A percentile compares a stretch with the other conserved stretches of the same genome.
phyloP scores from a whole-genome alignment of 2,329 filamentous ascomycete species.

The Parastagonospora nodorum region DNA sequence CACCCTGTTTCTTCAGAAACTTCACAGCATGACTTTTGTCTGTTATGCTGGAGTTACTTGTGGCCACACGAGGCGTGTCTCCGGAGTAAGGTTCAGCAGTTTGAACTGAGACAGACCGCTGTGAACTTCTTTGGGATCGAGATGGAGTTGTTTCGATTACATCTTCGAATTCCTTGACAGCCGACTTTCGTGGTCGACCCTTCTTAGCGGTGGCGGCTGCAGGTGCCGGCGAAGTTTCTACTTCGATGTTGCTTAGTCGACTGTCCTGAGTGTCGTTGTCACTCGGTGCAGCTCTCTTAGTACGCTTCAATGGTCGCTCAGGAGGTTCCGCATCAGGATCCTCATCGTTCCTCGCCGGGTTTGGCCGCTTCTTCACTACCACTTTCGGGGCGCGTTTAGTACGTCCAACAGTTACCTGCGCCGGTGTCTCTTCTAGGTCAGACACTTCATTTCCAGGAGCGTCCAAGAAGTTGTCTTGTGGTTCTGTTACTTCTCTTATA shows the following conservation, averaged over 20 bases:
- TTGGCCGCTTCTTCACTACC: constrained; percentile 20
- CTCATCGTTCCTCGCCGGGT: constrained; percentile 2
- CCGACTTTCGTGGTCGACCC: constrained; percentile 14
- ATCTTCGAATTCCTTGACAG: neutral
- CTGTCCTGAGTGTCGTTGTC: constrained; percentile 15
- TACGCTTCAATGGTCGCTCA: constrained; percentile 19
- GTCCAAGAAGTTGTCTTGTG: neutral
- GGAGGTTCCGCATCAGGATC: constrained; percentile 1
- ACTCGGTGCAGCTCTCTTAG: constrained; percentile 8
- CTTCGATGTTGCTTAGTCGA: constrained; percentile 10
- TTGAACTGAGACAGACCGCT: constrained; percentile 13
- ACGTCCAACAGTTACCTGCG: neutral
- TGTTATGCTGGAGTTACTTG: constrained; percentile 39
- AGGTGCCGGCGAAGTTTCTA: constrained; percentile 3
- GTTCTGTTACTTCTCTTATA: neutral
- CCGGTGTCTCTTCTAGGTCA: too few species aligned
- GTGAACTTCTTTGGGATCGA: constrained; percentile 26
- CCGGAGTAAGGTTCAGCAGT: constrained; percentile 27
- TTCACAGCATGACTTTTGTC: constrained; percentile 28
- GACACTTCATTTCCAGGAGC: too few species aligned
- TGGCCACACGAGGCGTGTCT: constrained; percentile 33
- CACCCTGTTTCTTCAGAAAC: constrained; percentile 44
- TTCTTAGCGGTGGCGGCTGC: constrained; percentile 14
- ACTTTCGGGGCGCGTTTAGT: constrained; percentile 10
- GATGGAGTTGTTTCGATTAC: constrained; percentile 13